A percentile compares a stretch with the other conserved stretches of the same genome.
Conservation (phyloP, 1,284 basidiomycete genomes). For the Coriolopsis trogii region DNA sequence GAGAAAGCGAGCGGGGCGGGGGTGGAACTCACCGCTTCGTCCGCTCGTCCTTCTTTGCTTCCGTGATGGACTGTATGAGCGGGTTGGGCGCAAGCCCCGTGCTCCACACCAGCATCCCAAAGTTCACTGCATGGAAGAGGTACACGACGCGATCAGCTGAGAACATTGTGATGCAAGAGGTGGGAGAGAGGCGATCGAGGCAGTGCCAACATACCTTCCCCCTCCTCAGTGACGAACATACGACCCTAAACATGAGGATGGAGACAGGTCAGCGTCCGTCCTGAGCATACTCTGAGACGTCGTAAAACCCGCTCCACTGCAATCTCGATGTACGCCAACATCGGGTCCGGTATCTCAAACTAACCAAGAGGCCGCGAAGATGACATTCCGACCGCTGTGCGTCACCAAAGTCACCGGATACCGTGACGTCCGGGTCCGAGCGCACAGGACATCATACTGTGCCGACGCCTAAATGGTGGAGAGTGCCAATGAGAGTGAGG, state of each 20-base stretch:
- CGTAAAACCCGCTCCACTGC: too few species aligned
- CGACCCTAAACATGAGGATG: conserved; percentile 43
- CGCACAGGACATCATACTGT: too few species aligned
- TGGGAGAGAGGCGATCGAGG: conserved; percentile 7
- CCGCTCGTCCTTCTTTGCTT: conserved; percentile 64
- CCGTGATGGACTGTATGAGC: conserved; percentile 62
- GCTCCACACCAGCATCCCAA: conserved; percentile 86
- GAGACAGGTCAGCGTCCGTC: too few species aligned
- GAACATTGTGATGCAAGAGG: neutral
- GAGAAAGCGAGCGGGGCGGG: neutral
- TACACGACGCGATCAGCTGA: conserved; percentile 6
- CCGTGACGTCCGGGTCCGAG: too few species aligned
- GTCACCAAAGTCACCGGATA: too few species aligned
- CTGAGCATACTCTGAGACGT: too few species aligned
- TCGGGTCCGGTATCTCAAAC: too few species aligned
- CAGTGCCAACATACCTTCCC: conserved; percentile 60
- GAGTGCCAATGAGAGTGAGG: too few species aligned
- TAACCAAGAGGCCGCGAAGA: too few species aligned
- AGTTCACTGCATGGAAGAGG: conserved; percentile 53
- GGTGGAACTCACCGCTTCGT: conserved; percentile 52
- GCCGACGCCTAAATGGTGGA: too few species aligned
- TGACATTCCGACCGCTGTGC: too few species aligned
- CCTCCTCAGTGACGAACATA: conserved; percentile 64
- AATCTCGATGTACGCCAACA: too few species aligned
- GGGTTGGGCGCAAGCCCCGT: conserved; percentile 85